Evolutionary conservation across 208 protist species (phyloP).

Genomic region (Polymyxa betae): DNA sequence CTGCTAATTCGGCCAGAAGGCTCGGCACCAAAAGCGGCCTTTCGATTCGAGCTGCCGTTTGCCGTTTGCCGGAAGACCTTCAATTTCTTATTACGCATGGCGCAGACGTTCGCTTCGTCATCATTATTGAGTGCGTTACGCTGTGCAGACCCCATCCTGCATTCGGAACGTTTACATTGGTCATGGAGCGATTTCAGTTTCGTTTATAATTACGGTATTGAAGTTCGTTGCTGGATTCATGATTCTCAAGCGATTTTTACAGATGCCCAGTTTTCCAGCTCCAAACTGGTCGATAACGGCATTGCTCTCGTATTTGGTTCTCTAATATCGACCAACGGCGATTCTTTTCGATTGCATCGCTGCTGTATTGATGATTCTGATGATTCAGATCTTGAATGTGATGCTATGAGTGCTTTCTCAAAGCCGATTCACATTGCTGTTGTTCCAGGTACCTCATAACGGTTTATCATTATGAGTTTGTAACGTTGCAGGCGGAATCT

Average conservation of each 20-base stretch:
- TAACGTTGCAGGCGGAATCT: constrained; percentile 2
- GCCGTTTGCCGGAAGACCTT: background rate
- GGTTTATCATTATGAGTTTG: background rate
- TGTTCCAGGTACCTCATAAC: background rate
- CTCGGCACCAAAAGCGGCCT: background rate
- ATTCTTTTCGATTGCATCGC: background rate
- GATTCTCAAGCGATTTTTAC: background rate
- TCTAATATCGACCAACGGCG: background rate
- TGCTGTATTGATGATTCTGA: background rate
- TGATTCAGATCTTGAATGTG: background rate
- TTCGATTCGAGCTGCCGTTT: background rate
- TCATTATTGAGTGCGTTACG: constrained; percentile 4
- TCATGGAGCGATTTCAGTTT: constrained; percentile 26
- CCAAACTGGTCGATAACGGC: background rate
- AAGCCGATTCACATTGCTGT: background rate
- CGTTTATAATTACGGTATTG: constrained; percentile 41
- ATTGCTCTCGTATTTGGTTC: constrained; percentile 37
- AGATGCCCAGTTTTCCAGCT: constrained; percentile 5
- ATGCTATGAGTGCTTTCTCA: background rate
- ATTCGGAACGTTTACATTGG: background rate
- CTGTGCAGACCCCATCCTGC: background rate
- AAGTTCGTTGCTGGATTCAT: background rate
- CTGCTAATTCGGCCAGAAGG: background rate
- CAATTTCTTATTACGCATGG: background rate
- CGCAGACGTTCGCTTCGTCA: background rate